Conservation (phyloP, 1,139 yeast species). For the Zygoascus hellenicus region DNA sequence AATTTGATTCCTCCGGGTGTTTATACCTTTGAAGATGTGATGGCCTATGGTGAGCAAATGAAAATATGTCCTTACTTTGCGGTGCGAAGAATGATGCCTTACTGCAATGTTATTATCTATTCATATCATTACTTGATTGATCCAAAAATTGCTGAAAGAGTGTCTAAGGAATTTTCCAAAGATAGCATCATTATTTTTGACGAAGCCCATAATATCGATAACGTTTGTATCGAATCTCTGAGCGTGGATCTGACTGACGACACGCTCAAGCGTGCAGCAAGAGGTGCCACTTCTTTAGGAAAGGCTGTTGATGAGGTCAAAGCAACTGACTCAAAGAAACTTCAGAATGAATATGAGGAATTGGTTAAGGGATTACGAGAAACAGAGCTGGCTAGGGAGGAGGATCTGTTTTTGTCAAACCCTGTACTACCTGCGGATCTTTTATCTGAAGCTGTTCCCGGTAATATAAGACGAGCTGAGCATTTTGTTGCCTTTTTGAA, state of each 20-base stretch:
- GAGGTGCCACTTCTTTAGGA: constrained; percentile 73
- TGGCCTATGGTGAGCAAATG: constrained; percentile 67
- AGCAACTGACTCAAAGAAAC: constrained; percentile 69
- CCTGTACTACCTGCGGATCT: constrained; percentile 85
- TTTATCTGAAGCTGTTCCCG: constrained; percentile 90
- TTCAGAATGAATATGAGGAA: constrained; percentile 86
- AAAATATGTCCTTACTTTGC: constrained; percentile 95
- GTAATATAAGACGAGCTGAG: constrained; percentile 93
- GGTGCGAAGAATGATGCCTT: constrained; percentile 95
- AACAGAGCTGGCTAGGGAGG: constrained; percentile 66
- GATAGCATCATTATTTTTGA: constrained; percentile 93
- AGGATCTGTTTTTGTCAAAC: constrained; percentile 78
- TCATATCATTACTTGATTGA: constrained; percentile 94
- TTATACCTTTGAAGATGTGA: constrained; percentile 80
- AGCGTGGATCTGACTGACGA: constrained; percentile 87
- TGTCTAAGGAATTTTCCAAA: constrained; percentile 83
- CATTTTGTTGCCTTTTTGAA: constrained; percentile 91
- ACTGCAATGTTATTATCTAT: constrained; percentile 89
- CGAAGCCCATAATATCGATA: constrained; percentile 97
- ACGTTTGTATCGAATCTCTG: constrained; percentile 93
- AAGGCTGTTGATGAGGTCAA: constrained; percentile 78
- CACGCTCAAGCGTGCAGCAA: constrained; percentile 66
- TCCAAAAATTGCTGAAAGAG: constrained; percentile 95
- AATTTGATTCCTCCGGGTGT: constrained; percentile 89
- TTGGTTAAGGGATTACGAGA: constrained; percentile 84